A percentile compares a stretch with the other conserved stretches of the same genome.
Conservation (phyloP, 2,329 filamentous ascomycete genomes). For the Furcasterigmium furcatum region DNA sequence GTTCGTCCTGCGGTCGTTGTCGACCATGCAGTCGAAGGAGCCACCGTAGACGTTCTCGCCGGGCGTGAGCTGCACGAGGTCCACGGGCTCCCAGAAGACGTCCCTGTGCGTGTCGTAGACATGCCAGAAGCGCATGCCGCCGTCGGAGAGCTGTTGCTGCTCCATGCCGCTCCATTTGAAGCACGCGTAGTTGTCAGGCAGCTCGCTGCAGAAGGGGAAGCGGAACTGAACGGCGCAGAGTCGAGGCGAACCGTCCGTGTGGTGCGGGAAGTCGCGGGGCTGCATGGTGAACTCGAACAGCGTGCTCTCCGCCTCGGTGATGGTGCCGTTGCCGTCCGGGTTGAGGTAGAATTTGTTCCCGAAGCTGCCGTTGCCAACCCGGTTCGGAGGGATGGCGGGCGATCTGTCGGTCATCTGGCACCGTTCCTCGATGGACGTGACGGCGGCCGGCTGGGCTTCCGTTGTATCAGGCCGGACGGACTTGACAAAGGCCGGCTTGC, state of each 20-base stretch:
- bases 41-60: background rate
- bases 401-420: background rate
- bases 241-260: background rate
- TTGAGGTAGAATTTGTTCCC: background rate
- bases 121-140: slow-evolving; percentile 1
- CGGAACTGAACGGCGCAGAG: slow-evolving; percentile 1
- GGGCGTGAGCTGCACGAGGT: background rate
- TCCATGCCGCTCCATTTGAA: slow-evolving; percentile 1
- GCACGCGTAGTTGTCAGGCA: background rate
- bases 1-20: background rate
- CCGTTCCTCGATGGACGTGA: background rate
- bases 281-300: slow-evolving; percentile 2
- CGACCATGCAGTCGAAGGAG: background rate
- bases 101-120: slow-evolving; percentile 1
- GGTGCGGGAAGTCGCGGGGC: background rate
- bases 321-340: background rate
- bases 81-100: background rate
- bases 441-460: background rate
- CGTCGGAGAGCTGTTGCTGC: background rate
- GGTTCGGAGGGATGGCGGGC: background rate
- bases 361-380: background rate
- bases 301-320: background rate
- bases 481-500: background rate
- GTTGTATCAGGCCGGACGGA: background rate
- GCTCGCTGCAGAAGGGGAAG: background rate